Evolutionary conservation across 1,284 basidiomycete species (phyloP).

Genomic region (Irpex rosettiformis): DNA sequence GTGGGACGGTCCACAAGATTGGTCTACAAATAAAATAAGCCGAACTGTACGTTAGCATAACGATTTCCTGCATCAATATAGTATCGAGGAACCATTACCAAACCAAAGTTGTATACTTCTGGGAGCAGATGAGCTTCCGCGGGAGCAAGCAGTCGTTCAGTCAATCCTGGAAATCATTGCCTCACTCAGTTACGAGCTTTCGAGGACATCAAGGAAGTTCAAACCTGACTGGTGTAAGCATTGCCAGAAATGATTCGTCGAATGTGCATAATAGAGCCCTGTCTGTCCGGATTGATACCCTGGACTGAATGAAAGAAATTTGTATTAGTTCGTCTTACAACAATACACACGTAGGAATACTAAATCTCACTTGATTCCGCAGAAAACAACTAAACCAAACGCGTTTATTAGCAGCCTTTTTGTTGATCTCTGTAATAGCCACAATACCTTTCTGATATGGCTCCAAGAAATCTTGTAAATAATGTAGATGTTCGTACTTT

Average conservation of each 20-base stretch:
- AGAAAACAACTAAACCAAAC: conserved; percentile 3
- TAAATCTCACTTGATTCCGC: conserved; percentile 3
- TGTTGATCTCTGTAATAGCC: not conserved
- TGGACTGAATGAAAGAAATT: not conserved
- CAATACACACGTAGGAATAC: not conserved
- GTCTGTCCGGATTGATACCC: not conserved
- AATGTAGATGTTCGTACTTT: conserved; percentile 11
- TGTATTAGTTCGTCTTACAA: not conserved
- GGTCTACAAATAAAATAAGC: not conserved
- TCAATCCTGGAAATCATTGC: not conserved
- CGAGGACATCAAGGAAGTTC: too few relatives aligned
- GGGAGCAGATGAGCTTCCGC: not conserved
- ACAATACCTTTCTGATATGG: conserved; percentile 9
- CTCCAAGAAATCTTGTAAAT: conserved; percentile 11
- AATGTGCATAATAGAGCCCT: not conserved
- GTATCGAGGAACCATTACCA: not conserved
- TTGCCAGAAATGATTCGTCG: not conserved
- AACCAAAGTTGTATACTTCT: not conserved
- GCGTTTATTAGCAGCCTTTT: not conserved
- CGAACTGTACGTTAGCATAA: not conserved
- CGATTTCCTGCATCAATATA: not conserved
- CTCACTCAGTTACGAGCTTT: too few relatives aligned
- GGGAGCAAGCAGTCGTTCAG: not conserved
- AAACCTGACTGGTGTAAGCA: not conserved
- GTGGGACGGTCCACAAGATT: conserved; percentile 10